Base-by-base conservation (phyloP, 164 flowering plant genomes). In the Vitis labrusca region DNA sequence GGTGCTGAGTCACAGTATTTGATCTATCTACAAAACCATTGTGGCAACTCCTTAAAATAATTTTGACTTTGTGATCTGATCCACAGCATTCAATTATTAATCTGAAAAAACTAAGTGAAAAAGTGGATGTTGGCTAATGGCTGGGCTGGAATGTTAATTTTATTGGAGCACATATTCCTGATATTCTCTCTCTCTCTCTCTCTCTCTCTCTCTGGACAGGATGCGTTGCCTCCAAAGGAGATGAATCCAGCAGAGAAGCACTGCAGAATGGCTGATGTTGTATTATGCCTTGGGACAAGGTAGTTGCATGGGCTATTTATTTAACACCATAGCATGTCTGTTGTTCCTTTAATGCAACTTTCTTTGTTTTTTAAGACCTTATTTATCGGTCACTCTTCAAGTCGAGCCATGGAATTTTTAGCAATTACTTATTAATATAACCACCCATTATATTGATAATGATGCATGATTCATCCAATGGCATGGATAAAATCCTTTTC, bases 211-310 rank as follows among this genome's bases (percentile, higher is more conserved):
- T 47, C 47, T 52, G 12, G 6, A 44, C 76, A 95, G 99, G 97
- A 93, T 83, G 97, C 94, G 10, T 84, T 95, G 75, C 98, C 99
- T 6, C 66, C 78, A 29, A 88, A 89, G 81, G 99, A 95, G 83
- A 91, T 93, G 93, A 69, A 82, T 83, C 86, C 76, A 53, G 99
- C 98, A 27, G 98, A 88, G 81, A 88, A 83, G 79, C 91, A 95
- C 75, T 95, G 98, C 78, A 81, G 71, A 71, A 85, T 83, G 88
- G 98, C 98, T 69, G 99, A 95, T 82, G 57, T 95, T 63, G 92
- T 93, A 19, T 77, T 95, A 64, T 95, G 99, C 76, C 77, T 95
- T 61, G 99, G 99, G 54, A 95, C 99, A 52, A 95, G 99, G 99
- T 95, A 83, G 62, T 53, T 52, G 16, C 65, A 59, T 13, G 10